A percentile compares a stretch with the other conserved stretches of the same genome.
Conservation (phyloP, 176 grass and related monocot genomes). For the Chrysopogon serrulatus region DNA sequence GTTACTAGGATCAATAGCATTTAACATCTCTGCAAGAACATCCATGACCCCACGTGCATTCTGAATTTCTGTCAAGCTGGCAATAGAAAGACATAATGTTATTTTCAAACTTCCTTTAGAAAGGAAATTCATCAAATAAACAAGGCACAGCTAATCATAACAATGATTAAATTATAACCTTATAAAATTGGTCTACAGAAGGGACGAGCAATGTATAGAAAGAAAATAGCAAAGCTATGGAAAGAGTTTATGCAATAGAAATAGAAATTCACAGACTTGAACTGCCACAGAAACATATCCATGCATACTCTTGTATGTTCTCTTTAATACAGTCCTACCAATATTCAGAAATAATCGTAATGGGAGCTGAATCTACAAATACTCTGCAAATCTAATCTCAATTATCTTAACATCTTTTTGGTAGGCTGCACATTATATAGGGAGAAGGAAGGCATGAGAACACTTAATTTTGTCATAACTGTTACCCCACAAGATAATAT, state of each 20-base stretch:
- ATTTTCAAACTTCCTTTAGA: neutral
- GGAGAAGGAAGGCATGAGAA: neutral
- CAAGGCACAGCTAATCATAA: constrained; percentile 5
- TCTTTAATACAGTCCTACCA: neutral
- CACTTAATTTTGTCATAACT: neutral
- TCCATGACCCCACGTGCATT: constrained; percentile 83
- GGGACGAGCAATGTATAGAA: neutral
- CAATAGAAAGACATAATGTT: constrained; percentile 1
- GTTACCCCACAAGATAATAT: neutral
- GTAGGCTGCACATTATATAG: neutral
- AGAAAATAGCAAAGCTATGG: neutral
- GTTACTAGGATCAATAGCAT: constrained; percentile 90
- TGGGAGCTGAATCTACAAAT: neutral
- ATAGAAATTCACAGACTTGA: neutral
- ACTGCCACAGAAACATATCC: neutral
- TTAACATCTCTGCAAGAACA: constrained; percentile 95
- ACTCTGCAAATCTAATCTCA: neutral
- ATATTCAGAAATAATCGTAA: constrained; percentile 8
- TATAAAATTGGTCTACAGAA: neutral
- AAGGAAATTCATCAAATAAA: constrained; percentile 1
- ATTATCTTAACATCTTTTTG: neutral
- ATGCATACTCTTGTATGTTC: neutral
- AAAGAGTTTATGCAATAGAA: neutral
- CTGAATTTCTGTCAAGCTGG: constrained; percentile 81
- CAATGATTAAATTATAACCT: neutral